Evolutionary conservation across 2,329 filamentous ascomycete species (phyloP), one percentile per base, ranked within the genome.

Genomic region (Fusarium anguioides): DNA sequence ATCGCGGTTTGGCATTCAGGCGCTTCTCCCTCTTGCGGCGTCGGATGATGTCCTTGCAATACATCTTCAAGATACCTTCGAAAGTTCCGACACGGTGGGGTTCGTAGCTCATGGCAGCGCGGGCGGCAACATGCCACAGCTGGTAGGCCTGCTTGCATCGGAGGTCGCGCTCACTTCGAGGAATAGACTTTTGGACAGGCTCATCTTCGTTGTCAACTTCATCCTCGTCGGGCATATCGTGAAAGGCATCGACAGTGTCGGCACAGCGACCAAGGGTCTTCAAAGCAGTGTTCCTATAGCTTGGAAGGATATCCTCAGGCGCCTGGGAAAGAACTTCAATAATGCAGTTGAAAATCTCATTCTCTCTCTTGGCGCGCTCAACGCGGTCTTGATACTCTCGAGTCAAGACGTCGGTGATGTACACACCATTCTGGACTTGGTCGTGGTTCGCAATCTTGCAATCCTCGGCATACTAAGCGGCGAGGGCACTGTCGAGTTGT

Each of bases 391-490:
- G 14, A 20, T 60, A 53, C n/a, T 72, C 66, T 1, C 57, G 48
- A 4, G 41, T 18, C 11, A 72, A 58, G 1, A 72, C 66, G 8
- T 59, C 40, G 24, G 65, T 64, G 8, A 56, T 21, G n/a, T 54
- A 68, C 6, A 50, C 27, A 1, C 57, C 52, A 6, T 57, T 23
- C 15, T 27, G 35, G 21, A 18, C 10, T 12, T 44, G 36, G 31
- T 54, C 26, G 20, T 54, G 44, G 8, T 31, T 51, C 14, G 35
- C 35, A 17, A 57, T 36, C 37, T 70, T 59, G 37, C 48, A 31
- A 20, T 70, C 64, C 26, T 73, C 66, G 54, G 67, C 52, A 24
- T 62, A 49, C 70, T 72, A 72, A 20, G 57, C 64, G 36, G 40
- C 49, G 40, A 70, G 54, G 11, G 70, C 68, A 12, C 36, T 35